Percentiles rank a stretch among this genome's conserved stretches.
phyloP scores from a whole-genome alignment of 805 yeast species.

The Yamadazyma insecticola region DNA sequence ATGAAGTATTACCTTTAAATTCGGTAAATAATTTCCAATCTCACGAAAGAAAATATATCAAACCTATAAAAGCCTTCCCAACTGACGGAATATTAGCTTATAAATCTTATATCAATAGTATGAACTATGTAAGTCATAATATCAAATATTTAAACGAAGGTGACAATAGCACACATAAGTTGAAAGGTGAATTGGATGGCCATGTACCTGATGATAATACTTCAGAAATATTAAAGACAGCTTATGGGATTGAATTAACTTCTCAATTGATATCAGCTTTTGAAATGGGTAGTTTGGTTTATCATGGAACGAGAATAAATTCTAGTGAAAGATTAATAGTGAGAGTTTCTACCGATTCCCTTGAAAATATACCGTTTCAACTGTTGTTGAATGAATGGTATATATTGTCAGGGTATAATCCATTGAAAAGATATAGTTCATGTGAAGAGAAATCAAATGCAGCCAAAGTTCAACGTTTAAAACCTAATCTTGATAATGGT shows the following conservation, averaged over 20 bases:
- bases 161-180: background rate
- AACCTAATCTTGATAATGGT: constrained; percentile 13
- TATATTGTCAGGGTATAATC: constrained; percentile 18
- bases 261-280: constrained; percentile 12
- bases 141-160: constrained; percentile 12
- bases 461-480: background rate
- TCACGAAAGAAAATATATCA: too few relatives aligned
- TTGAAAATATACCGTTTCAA: constrained; percentile 16
- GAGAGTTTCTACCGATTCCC: constrained; percentile 21
- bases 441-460: too few relatives aligned
- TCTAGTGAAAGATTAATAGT: constrained; percentile 14
- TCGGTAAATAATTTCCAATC: too few relatives aligned
- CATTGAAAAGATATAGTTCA: too few relatives aligned
- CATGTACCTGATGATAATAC: too few relatives aligned
- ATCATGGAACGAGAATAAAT: constrained; percentile 13
- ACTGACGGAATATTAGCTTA: too few relatives aligned
- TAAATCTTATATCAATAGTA: constrained; percentile 20
- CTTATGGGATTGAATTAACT: constrained; percentile 21
- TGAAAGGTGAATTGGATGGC: background rate
- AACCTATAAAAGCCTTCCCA: too few relatives aligned
- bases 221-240: constrained; percentile 12
- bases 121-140: constrained; percentile 20
- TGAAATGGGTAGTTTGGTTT: constrained; percentile 12
- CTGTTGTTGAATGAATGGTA: constrained; percentile 34
- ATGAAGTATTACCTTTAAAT: too few relatives aligned